These are phyloP conservation scores for Grigorovia humatica DNA, from an alignment of 805 yeast species.

Conservation along the genomic window DNA sequence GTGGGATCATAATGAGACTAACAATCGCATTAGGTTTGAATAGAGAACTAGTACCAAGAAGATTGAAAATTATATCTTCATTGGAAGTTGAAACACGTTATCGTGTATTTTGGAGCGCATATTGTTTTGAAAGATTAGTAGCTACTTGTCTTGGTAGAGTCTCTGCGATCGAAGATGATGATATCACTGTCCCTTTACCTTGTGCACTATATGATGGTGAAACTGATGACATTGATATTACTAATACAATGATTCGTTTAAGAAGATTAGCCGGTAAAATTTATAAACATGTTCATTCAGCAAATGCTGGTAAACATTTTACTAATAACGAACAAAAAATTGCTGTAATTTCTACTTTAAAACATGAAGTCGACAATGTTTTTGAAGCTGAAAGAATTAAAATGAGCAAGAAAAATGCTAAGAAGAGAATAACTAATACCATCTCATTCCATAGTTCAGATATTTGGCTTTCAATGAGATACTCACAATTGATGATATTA, in stretches of 20 bases:
- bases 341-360: conserved; percentile 25
- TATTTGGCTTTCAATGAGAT: conserved; percentile 31
- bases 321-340: conserved; percentile 26
- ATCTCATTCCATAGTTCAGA: conserved; percentile 30
- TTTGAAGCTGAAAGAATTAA: conserved; percentile 19
- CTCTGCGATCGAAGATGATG: conserved; percentile 38
- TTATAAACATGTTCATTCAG: conserved; percentile 37
- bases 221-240: conserved; percentile 31
- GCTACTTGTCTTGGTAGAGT: conserved; percentile 42
- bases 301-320: conserved; percentile 29
- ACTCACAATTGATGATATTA: conserved; percentile 37
- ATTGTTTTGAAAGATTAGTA: conserved; percentile 38
- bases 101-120: conserved; percentile 41
- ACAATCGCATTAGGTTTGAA: conserved; percentile 39
- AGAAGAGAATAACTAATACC: conserved; percentile 6
- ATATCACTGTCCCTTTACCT: conserved; percentile 38
- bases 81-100: conserved; percentile 35
- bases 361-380: conserved; percentile 27
- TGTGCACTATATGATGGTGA: conserved; percentile 33
- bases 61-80: conserved; percentile 22
- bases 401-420: conserved; percentile 11
- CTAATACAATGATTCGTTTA: conserved; percentile 34
- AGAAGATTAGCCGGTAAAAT: conserved; percentile 40
- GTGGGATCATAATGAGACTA: conserved; percentile 38
- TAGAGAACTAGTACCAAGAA: conserved; percentile 27